These are phyloP conservation scores for Stachybotrys chartarum DNA, from an alignment of 2,329 filamentous ascomycete species.

Conservation along the genomic window DNA sequence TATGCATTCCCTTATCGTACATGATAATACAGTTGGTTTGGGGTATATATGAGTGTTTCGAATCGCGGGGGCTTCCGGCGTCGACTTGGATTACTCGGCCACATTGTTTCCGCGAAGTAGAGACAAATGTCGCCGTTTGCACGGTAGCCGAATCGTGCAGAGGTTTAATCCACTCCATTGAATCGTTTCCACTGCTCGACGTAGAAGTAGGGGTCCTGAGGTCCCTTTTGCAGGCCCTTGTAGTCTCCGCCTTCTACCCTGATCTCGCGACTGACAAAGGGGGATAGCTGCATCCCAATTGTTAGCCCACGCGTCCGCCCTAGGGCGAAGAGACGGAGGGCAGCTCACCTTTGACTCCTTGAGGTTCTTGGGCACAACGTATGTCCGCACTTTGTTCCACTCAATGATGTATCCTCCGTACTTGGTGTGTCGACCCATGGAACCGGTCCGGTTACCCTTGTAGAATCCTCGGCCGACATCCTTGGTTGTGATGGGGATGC, in stretches of 20 bases:
- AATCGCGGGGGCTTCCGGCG: no score
- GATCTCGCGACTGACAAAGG: conserved; percentile 64
- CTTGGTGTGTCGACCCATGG: conserved; percentile 79
- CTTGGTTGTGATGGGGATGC: conserved; percentile 82
- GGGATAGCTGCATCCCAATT: conserved; percentile 56
- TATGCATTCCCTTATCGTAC: not conserved
- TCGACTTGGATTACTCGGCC: no score
- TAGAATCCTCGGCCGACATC: conserved; percentile 91
- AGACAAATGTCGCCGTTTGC: no score
- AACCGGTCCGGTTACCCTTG: conserved; percentile 87
- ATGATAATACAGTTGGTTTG: not conserved
- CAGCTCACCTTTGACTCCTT: conserved; percentile 61
- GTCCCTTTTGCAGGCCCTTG: conserved; percentile 43
- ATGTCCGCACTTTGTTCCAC: conserved; percentile 83
- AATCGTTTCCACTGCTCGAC: conserved; percentile 60
- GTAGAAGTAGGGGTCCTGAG: conserved; percentile 55
- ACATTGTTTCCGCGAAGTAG: no score
- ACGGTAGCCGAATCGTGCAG: not conserved
- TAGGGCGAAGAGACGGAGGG: not conserved
- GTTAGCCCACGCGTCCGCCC: not conserved
- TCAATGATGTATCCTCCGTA: conserved; percentile 80
- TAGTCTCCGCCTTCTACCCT: conserved; percentile 45
- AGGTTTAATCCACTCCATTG: conserved; percentile 51
- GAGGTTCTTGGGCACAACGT: conserved; percentile 66
- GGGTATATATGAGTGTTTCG: not conserved